phyloP scores from a whole-genome alignment of 495 filamentous ascomycete genomes.

The Aspergillus panamensis region DNA sequence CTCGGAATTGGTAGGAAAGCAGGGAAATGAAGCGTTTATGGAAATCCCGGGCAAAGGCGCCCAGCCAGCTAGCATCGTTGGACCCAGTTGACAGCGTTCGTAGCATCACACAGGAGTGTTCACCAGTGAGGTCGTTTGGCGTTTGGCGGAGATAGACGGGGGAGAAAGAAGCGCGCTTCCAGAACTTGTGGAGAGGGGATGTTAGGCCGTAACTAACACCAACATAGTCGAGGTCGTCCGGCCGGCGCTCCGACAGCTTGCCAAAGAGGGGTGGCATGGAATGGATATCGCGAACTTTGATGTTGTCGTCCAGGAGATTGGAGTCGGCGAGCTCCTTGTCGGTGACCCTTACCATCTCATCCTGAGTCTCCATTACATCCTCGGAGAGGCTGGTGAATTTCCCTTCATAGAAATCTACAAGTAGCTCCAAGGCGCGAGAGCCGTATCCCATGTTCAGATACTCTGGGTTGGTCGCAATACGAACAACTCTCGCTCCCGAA shows the following conservation, averaged over 20 bases:
- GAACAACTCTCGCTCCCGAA: conserved; percentile 86
- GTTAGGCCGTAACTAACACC: conserved; percentile 96
- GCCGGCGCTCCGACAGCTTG: conserved; percentile 77
- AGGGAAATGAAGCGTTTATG: conserved; percentile 84
- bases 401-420: conserved; percentile 91
- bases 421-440: conserved; percentile 76
- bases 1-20: conserved; percentile 86
- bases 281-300: conserved; percentile 84
- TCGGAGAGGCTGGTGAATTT: conserved; percentile 84
- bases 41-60: conserved; percentile 88
- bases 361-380: conserved; percentile 41
- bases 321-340: conserved; percentile 77
- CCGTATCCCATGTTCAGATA: conserved; percentile 95
- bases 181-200: conserved; percentile 86
- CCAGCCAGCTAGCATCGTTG: conserved; percentile 75
- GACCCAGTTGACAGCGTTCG: conserved; percentile 59
- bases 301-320: conserved; percentile 77
- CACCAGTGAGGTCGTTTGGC: conserved; percentile 90
- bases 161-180: conserved; percentile 81
- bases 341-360: conserved; percentile 72
- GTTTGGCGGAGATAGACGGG: conserved; percentile 97
- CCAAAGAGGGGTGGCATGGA: conserved; percentile 92
- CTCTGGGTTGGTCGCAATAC: conserved; percentile 95
- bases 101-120: conserved; percentile 98
- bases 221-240: conserved; percentile 81